A percentile compares a stretch with the other conserved stretches of the same genome.
Evolutionary conservation across 768 basidiomycete species (phyloP).

Genomic region (Boletus insuetus): DNA sequence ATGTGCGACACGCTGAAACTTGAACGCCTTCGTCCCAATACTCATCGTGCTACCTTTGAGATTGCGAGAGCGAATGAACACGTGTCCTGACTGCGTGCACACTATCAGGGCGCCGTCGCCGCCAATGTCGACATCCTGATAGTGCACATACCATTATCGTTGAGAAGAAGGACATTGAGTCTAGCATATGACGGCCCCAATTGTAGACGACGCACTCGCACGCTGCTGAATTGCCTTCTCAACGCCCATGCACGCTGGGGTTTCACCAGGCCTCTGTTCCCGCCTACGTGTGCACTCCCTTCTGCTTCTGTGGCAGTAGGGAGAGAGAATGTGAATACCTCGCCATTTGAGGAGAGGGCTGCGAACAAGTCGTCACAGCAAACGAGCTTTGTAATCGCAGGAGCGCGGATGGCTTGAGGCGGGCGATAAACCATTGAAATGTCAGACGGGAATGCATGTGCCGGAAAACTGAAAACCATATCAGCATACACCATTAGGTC

Average conservation of each 20-base stretch:
- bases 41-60: constrained; percentile 24
- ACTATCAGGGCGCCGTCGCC: constrained; percentile 86
- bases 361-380: constrained; percentile 79
- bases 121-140: constrained; percentile 84
- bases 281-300: constrained; percentile 10
- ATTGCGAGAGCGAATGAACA: constrained; percentile 76
- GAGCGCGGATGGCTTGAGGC: constrained; percentile 66
- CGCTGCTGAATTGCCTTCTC: constrained; percentile 81
- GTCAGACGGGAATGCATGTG: constrained; percentile 71
- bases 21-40: constrained; percentile 50
- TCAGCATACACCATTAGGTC: background rate
- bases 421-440: constrained; percentile 73
- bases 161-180: background rate
- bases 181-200: background rate
- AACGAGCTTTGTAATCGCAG: constrained; percentile 76
- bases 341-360: constrained; percentile 82
- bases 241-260: constrained; percentile 92
- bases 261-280: constrained; percentile 42
- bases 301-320: constrained; percentile 35
- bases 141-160: background rate
- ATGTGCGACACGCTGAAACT: constrained; percentile 76
- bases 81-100: constrained; percentile 93
- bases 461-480: constrained; percentile 56
- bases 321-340: constrained; percentile 79
- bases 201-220: constrained; percentile 47